These are phyloP conservation scores for Metschnikowia orientalis DNA, from an alignment of 805 yeast genomes.

Conservation along the genomic window DNA sequence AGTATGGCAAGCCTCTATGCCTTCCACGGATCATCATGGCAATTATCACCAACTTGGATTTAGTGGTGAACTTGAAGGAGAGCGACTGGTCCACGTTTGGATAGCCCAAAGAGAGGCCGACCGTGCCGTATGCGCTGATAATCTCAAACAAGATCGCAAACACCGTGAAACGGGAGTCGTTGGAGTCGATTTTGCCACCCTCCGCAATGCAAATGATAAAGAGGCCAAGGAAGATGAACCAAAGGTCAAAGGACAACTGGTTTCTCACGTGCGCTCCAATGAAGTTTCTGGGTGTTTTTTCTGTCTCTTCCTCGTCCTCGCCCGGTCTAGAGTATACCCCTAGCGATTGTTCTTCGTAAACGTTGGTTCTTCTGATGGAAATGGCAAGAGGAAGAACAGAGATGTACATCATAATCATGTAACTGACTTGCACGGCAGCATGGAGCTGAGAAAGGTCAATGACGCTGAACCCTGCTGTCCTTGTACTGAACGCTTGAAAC, in stretches of 20 bases:
- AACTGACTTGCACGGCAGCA: slow-evolving; percentile 90
- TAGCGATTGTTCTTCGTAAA: slow-evolving; percentile 92
- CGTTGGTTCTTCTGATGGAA: slow-evolving; percentile 93
- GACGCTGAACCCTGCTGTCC: slow-evolving; percentile 89
- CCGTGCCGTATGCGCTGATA: slow-evolving; percentile 94
- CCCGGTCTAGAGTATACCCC: slow-evolving; percentile 67
- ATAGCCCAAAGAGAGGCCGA: slow-evolving; percentile 86
- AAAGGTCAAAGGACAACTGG: slow-evolving; percentile 88
- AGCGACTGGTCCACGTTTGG: slow-evolving; percentile 66
- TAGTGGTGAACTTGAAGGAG: slow-evolving; percentile 60
- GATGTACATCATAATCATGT: slow-evolving; percentile 96
- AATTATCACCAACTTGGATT: slow-evolving; percentile 80
- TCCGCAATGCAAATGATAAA: slow-evolving; percentile 87
- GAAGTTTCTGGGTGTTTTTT: slow-evolving; percentile 52
- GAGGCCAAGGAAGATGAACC: slow-evolving; percentile 86
- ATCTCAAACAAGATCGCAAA: slow-evolving; percentile 81
- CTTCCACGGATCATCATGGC: slow-evolving; percentile 93
- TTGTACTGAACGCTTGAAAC: slow-evolving; percentile 85
- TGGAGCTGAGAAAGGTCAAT: slow-evolving; percentile 67
- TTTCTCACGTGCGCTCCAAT: slow-evolving; percentile 85
- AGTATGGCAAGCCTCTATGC: slow-evolving; percentile 93
- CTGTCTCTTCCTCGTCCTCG: slow-evolving; percentile 27
- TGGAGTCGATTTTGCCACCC: slow-evolving; percentile 50
- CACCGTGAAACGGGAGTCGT: slow-evolving; percentile 50
- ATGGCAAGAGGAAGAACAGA: slow-evolving; percentile 95